Evolutionary conservation across 345 rosid genomes (phyloP).

Genomic region (Gossypium thurberi): DNA sequence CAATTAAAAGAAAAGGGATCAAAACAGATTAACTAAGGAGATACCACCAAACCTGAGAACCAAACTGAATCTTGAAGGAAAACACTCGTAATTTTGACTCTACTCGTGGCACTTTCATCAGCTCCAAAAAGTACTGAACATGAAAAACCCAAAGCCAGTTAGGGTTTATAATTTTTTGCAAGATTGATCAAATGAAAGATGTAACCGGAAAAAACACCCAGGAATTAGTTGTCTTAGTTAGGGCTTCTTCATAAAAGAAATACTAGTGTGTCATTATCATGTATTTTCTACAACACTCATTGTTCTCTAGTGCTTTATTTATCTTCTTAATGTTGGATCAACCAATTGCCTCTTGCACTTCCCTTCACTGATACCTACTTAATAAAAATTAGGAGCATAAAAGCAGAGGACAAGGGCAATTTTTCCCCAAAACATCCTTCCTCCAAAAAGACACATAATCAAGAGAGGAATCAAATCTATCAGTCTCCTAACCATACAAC

Average conservation of each 20-base stretch:
- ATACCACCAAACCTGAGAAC: slow-evolving; percentile 83
- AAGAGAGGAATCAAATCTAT: not conserved
- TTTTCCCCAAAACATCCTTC: not conserved
- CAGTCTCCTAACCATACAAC: not conserved
- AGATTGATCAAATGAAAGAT: slow-evolving; percentile 3
- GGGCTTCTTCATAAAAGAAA: not conserved
- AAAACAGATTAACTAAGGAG: slow-evolving; percentile 31
- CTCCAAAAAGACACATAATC: not conserved
- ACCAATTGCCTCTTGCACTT: not conserved
- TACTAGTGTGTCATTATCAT: not conserved
- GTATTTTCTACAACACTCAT: not conserved
- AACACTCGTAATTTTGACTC: slow-evolving; percentile 94
- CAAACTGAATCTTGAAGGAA: slow-evolving; percentile 91
- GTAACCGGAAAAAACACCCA: not conserved
- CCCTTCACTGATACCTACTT: not conserved
- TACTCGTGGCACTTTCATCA: slow-evolving; percentile 98
- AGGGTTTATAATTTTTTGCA: not conserved
- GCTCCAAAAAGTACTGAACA: slow-evolving; percentile 84
- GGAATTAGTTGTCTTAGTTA: not conserved
- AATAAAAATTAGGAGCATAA: not conserved
- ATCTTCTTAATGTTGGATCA: not conserved
- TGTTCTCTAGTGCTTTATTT: not conserved
- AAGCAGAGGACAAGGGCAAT: not conserved
- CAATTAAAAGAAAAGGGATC: not conserved
- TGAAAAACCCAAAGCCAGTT: slow-evolving; percentile 12